phyloP scores from a whole-genome alignment of 1,139 yeast genomes.

The Blastobotrys apis region DNA sequence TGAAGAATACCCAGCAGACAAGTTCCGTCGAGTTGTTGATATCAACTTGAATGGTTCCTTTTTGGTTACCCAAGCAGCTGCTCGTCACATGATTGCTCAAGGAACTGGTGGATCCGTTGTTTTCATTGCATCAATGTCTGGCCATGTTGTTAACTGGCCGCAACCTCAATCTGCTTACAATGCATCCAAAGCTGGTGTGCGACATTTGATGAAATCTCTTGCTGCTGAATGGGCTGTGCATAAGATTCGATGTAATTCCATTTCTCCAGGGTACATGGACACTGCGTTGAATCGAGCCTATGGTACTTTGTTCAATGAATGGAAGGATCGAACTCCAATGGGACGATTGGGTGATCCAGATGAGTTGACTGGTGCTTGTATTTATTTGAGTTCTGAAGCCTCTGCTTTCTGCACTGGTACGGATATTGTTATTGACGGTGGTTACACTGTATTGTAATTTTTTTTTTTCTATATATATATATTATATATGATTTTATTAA shows the following conservation, averaged over 20 bases:
- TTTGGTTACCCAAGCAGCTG: slow-evolving; percentile 63
- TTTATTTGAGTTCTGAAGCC: slow-evolving; percentile 62
- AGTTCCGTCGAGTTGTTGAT: slow-evolving; percentile 69
- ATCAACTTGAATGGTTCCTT: slow-evolving; percentile 78
- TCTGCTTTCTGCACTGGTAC: slow-evolving; percentile 63
- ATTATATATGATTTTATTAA: background rate
- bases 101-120: slow-evolving; percentile 47
- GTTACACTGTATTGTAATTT: slow-evolving; percentile 41
- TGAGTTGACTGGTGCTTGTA: slow-evolving; percentile 65
- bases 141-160: slow-evolving; percentile 61
- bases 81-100: slow-evolving; percentile 62
- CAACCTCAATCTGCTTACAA: slow-evolving; percentile 57
- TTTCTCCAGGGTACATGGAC: slow-evolving; percentile 56
- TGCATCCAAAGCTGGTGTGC: slow-evolving; percentile 60
- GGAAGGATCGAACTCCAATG: slow-evolving; percentile 61
- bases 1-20: slow-evolving; percentile 71
- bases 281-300: slow-evolving; percentile 53
- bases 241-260: slow-evolving; percentile 51
- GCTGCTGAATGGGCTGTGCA: slow-evolving; percentile 58
- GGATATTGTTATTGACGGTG: slow-evolving; percentile 65
- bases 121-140: slow-evolving; percentile 63
- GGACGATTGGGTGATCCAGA: slow-evolving; percentile 65
- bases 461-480: background rate
- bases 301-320: slow-evolving; percentile 45
- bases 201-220: slow-evolving; percentile 50